Base-by-base conservation (phyloP, 805 yeast genomes). In the Cyberlindnera veronae region DNA sequence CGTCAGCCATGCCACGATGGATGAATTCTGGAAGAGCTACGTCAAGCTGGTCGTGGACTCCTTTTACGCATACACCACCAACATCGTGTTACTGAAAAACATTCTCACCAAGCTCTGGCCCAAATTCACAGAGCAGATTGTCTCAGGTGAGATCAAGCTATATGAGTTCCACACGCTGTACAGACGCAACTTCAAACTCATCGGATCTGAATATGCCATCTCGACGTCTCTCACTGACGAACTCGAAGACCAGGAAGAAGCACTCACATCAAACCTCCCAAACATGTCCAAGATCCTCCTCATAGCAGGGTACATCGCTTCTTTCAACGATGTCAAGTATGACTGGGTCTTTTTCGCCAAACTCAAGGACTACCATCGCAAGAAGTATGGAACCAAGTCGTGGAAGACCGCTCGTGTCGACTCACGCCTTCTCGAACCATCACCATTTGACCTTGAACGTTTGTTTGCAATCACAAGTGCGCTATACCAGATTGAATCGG, bases 251-350 rank as follows among this genome's bases (percentile, higher is more conserved):
- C 45, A 38, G 16, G 38, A 39, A 10, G 36, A 8, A 36, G 45
- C 39, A 2, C 3, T 31, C n/a, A 40, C 44, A 1, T 60, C 69
- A 37, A 81, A 79, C 48, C 62, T 85, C 30, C 78, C 90, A 0
- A 57, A 55, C 8, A 71, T 76, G 36, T 74, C 91, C 3, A 84
- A 85, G 54, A 86, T 74, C 54, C 62, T 90, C n/a, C 61, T 89
- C 13, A 72, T 88, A 23, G 87, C 96, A 1, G 81, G 95, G 1
- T 90, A 84, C 58, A 63, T 89, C 34, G 95, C 95, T 1, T 87
- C 96, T 0, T 84, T 76, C 55, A 76, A 79, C 41, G 84, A 82
- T 22, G 79, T 82, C 2, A 74, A 77, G 45, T 74, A 73, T 53
- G 97, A 89, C 60, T 64, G 79, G 53, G 74, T 77, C 37, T 66